Evolutionary conservation across 1,139 yeast species (phyloP).

Genomic region (Scheffersomyces segobiensis): DNA sequence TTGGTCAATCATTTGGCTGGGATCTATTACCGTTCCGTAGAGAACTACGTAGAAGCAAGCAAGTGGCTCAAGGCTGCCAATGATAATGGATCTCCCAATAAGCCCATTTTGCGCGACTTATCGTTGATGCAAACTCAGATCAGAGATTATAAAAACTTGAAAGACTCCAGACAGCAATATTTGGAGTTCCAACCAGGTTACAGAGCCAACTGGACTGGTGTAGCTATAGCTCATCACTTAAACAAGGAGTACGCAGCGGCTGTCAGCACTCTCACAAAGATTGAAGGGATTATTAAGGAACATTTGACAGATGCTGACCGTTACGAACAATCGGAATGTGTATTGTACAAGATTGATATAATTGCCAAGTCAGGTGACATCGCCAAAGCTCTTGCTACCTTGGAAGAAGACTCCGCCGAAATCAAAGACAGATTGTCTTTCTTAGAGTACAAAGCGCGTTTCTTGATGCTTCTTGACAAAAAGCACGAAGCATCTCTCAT

Average conservation of each 20-base stretch:
- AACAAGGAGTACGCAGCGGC: conserved; percentile 68
- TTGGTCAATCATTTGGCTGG: conserved; percentile 87
- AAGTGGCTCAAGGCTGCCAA: conserved; percentile 78
- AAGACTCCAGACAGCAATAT: conserved; percentile 63
- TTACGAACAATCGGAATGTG: conserved; percentile 79
- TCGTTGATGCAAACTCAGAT: conserved; percentile 77
- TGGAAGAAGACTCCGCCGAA: conserved; percentile 52
- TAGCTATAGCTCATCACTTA: conserved; percentile 84
- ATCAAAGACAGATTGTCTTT: conserved; percentile 66
- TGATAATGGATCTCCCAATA: conserved; percentile 77
- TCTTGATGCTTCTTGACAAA: conserved; percentile 42
- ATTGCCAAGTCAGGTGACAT: conserved; percentile 66
- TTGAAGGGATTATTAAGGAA: conserved; percentile 71
- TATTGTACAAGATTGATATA: conserved; percentile 69
- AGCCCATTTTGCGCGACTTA: conserved; percentile 79
- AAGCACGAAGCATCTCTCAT: conserved; percentile 64
- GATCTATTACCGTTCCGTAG: conserved; percentile 70
- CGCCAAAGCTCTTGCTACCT: conserved; percentile 59
- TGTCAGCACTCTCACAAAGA: conserved; percentile 67
- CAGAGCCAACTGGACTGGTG: conserved; percentile 89
- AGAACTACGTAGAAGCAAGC: conserved; percentile 74
- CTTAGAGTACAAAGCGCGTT: conserved; percentile 67
- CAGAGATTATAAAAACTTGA: conserved; percentile 68
- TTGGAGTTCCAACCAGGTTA: conserved; percentile 80
- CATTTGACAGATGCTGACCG: conserved; percentile 66